Base-by-base conservation (phyloP, 768 basidiomycete species). In the Cyclocybe cylindracea region DNA sequence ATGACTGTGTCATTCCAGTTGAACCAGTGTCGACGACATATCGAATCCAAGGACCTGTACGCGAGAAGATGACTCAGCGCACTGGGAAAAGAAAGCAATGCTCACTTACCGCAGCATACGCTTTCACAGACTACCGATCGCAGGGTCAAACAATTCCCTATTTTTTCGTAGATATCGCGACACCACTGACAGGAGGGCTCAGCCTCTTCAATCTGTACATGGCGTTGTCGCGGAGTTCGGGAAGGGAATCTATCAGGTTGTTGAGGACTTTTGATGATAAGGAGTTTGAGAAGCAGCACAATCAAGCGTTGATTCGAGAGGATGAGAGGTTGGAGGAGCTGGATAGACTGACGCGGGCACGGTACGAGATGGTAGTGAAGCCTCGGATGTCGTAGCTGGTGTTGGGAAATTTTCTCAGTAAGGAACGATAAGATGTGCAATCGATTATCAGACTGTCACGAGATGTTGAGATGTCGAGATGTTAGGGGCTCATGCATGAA, bases 101-200 rank as follows among this genome's bases (percentile, higher is more conserved):
- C n/a, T 57, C 73, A 0, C 46, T 78, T 1, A 72, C 67, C 0
- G 44, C 59, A 0, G 72, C 61, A 29, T 76, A 73, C 44, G 69
- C 71, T 0, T 76, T 76, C 54, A 76, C 72, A 0, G 74, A 77
- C 55, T 76, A 73, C 57, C 64, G 68, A 40, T 58, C 69, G 0
- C 75, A 77, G 47, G 76, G 75, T 0, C 73, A 75, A 46, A 77
- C 74, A 0, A 57, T 73, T 5, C 55, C 57, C 24, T 51, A 60
- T 37, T 67, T 73, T 0, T 51, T 74, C 0, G 65, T 77, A 3
- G 74, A 78, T 51, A 42, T 78, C 0, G 70, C 47, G 2, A 55
- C 44, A n/a, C 69, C 73, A 10, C 69, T 69, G 0, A 50, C 53
- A 0, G 63, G 61, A 0, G 19, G 24, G 7, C 45, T 76, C 1